These are phyloP conservation scores for Gigaspora rosea DNA, from an alignment of 192 early-diverging fungal genomes.

Conservation along the genomic window DNA sequence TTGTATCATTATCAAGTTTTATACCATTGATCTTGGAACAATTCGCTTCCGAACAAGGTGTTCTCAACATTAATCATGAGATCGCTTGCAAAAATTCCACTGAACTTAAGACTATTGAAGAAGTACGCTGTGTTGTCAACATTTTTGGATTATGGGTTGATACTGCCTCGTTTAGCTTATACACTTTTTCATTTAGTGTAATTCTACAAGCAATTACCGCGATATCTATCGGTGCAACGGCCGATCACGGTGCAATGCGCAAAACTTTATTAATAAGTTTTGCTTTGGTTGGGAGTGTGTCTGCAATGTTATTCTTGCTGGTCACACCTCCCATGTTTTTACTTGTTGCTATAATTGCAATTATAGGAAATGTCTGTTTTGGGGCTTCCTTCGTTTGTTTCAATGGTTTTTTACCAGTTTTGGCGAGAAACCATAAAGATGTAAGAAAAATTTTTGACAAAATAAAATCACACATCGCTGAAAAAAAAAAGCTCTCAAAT, in stretches of 20 bases:
- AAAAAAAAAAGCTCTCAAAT: not conserved
- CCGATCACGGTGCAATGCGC: conserved; percentile 43
- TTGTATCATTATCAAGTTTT: conserved; percentile 45
- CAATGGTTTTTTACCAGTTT: conserved; percentile 53
- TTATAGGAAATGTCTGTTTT: conserved; percentile 50
- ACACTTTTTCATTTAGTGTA: conserved; percentile 44
- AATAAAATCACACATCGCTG: not conserved
- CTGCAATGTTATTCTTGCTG: conserved; percentile 50
- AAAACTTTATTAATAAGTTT: conserved; percentile 48
- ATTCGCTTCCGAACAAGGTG: conserved; percentile 40
- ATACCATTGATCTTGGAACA: conserved; percentile 45
- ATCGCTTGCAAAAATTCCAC: conserved; percentile 21
- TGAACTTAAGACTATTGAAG: conserved; percentile 8
- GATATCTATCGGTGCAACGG: conserved; percentile 43
- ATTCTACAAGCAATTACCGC: conserved; percentile 44
- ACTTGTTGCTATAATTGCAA: conserved; percentile 44
- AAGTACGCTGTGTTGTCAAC: conserved; percentile 40
- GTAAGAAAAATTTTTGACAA: conserved; percentile 28
- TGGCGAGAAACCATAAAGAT: conserved; percentile 41
- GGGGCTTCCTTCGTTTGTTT: conserved; percentile 53
- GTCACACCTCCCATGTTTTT: conserved; percentile 27
- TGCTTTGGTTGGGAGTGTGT: conserved; percentile 40
- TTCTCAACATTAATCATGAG: conserved; percentile 36
- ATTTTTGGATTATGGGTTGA: conserved; percentile 40
- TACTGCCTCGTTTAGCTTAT: conserved; percentile 48